Base-by-base conservation (phyloP, 2,329 filamentous ascomycete species). In the Neonectria neomacrospora region DNA sequence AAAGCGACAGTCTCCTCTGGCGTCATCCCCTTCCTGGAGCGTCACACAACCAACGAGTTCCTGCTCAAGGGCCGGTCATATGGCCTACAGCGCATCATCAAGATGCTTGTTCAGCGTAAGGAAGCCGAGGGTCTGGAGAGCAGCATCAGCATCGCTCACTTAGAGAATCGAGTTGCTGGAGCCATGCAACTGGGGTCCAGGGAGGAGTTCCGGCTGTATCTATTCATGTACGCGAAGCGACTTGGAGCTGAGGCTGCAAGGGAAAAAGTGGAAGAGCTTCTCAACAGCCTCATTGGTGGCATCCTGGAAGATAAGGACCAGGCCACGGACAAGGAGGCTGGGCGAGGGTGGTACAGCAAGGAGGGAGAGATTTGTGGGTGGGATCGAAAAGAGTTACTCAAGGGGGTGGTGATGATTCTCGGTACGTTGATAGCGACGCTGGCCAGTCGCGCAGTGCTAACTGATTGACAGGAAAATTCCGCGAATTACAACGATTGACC, bases 141-240 rank as follows among this genome's bases (percentile, higher is more conserved):
- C 22, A 91, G 88, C 45, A 92, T 97, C 52, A 97, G 93, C 58
- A 94, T 99, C 67, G 95, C 94, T 7, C 96, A 99, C 80, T 82
- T 99, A 12, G 96, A 99, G 78, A 98, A 97, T 73, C 88, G 96
- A 41, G 90, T 99, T 48, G 95, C 96, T 2, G 96, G 93, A 4
- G 93, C 96, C 0, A 81, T 96, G 75, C 91, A 93, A 63, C 82
- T 99, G 1, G 92, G 91, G 3, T 91, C 96, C 0, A 91, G 89
- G 71, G 94, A 98, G 62, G 96, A 99, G 76, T 99, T 98, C 80
- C 89, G 93, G 61, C 84, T 97, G 1, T 98, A 98, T 74, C 82
- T 99, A n/a, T 91, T 94, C 74, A 98, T 98, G 94, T 99, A 99
- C 74, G 95, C 94, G 3, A 98, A 97, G 81, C 90, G 96, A 0